Evolutionary conservation across 2,329 filamentous ascomycete species (phyloP), one percentile per base, ranked within the genome.

Genomic region (Diaporthe ampelina): DNA sequence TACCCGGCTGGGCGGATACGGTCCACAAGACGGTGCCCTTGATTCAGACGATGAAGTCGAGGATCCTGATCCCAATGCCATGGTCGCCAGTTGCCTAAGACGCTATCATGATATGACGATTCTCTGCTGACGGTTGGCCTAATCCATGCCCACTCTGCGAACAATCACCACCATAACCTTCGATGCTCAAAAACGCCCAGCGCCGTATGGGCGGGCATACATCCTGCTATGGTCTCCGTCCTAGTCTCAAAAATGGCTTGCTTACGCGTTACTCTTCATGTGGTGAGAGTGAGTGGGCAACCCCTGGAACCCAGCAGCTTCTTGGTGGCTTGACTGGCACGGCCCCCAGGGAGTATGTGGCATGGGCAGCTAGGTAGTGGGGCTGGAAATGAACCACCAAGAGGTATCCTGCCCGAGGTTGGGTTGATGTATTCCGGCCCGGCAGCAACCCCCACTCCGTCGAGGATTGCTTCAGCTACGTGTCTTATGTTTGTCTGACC

Each of bases 11-110:
- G 97, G 95, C 94, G 70, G 94, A 98, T 81, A 98, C 96, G 32
- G 97, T 98, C 50, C 97, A 99, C 88, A 98, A 97, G 90, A 99
- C 97, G 1, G 97, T 99, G 61, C 97, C 97, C 43, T 89, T 99
- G 77, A 99, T 99, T 80, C 95, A 98, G 86, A 92, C 88, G 74
- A 99, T 99, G 97, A 95, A 97, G 90, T 97, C 95, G 81, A 90
- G 94, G 79, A 95, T 99, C 79, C 84, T 99, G 81, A 92, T 98
- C 76, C 95, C 97, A 17, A 95, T 98, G 93, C 94, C 95, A 11
- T 99, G 97, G 97, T 98, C 95, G 76, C 95, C 97, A 5, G 95
- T 98, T 75, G 93, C 93, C 76, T 98, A 88, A 82, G 74, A 43
- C 37, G 24, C 29, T 15, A 17, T 11, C 17, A 52, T 54, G 3